Base-by-base conservation (phyloP, 2,329 filamentous ascomycete species). In the Pseudocercospora cruenta region DNA sequence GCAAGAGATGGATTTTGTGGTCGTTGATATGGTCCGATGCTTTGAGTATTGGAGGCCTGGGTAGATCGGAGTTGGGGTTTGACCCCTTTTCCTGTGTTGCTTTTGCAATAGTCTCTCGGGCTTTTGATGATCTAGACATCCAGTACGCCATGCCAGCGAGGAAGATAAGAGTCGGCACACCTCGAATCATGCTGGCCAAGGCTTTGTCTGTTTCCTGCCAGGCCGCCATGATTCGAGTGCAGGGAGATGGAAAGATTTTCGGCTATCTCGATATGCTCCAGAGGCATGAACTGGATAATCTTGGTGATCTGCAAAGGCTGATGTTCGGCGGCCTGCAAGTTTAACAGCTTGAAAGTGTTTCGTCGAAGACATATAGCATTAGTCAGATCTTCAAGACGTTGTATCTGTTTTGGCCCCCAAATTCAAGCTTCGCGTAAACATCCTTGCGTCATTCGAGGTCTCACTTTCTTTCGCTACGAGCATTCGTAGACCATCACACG, bases 1-100 rank as follows among this genome's bases (percentile, higher is more conserved):
- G 83, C 16, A 93, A 82, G 60, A 91, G 81, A 74, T 91, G 88
- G 12, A 79, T 79, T 73, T 86, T 88, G 19, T 78, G 77, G 72
- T 88, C 87, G 58, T 79, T 74, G 22, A 76, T 68, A 66, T 80
- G 75, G 49, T 79, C 74, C 9, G 77, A 70, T 58, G 79, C 78
- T 47, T 70, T 71, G 62, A 80, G 72, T 63, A 54, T 58, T 33
- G 67, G 60, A 45, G 62, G 66, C 19, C 39, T 53, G 22, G 39
- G 68, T 39, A 64, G 63, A 24, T 39, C 26, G 31, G 39, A 43
- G 39, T 43, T 58, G 53, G 28, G 28, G 49, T 45, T 26, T 55
- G 5, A 24, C 28, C n/a, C n/a, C n/a, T n/a, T 24, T 51, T 19
- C 58, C n/a, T 14, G 22, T 45, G n/a, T 5, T 55, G 47, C 21